A percentile compares a stretch with the other conserved stretches of the same genome.
These are phyloP conservation scores for Medicago arabica DNA, from an alignment of 306 rosid genomes.

Conservation along the genomic window DNA sequence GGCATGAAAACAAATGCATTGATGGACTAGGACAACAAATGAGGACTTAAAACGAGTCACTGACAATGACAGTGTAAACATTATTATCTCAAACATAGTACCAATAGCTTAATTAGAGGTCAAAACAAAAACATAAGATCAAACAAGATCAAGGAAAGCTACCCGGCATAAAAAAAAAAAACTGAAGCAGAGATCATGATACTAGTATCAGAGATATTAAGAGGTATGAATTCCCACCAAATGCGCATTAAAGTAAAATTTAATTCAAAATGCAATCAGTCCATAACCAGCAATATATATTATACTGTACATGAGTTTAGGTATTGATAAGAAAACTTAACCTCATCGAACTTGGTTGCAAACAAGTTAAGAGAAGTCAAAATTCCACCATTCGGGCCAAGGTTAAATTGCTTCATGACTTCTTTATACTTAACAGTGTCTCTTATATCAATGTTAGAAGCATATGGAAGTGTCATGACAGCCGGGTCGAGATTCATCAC, in stretches of 20 bases:
- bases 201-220: not conserved
- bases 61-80: not conserved
- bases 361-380: slow-evolving; percentile 93
- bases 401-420: slow-evolving; percentile 96
- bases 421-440: slow-evolving; percentile 93
- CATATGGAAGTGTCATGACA: slow-evolving; percentile 84
- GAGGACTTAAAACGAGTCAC: not conserved
- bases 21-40: not conserved
- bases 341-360: slow-evolving; percentile 98
- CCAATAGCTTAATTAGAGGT: slow-evolving; percentile 15
- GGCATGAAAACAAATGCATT: not conserved
- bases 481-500: slow-evolving; percentile 94
- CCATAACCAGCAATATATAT: slow-evolving; percentile 1
- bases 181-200: not conserved
- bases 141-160: slow-evolving; percentile 8
- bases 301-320: not conserved
- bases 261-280: not conserved
- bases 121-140: slow-evolving; percentile 1
- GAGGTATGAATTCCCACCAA: not conserved
- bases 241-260: not conserved
- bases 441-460: slow-evolving; percentile 85
- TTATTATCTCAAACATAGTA: not conserved
- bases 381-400: slow-evolving; percentile 97
- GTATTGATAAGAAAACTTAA: slow-evolving; percentile 36
- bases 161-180: not conserved